phyloP scores from a whole-genome alignment of 1,284 basidiomycete species.

The Rhodofomes roseus region DNA sequence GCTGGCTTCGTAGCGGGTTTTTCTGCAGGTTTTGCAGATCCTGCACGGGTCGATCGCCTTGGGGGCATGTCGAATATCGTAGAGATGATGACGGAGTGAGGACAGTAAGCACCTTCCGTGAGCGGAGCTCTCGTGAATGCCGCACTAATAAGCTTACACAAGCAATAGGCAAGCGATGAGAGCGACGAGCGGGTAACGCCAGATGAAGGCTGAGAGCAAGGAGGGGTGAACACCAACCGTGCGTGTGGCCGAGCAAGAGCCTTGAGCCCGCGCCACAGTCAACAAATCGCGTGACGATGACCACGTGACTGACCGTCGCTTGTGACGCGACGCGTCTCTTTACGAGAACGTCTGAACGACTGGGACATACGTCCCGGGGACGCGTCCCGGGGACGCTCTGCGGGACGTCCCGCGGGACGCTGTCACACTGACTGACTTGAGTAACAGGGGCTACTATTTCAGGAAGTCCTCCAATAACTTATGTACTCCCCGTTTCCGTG shows the following conservation, averaged over 20 bases:
- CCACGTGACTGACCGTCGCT: not conserved
- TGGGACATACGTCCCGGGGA: too few relatives aligned
- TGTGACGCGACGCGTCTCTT: slow-evolving; percentile 2
- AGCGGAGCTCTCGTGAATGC: not conserved
- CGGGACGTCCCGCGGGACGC: too few relatives aligned
- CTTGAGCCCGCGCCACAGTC: not conserved
- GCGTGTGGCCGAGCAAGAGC: not conserved
- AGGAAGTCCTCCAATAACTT: too few relatives aligned
- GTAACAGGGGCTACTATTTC: too few relatives aligned
- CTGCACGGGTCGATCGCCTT: not conserved
- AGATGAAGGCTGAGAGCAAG: not conserved
- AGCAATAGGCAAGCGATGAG: not conserved
- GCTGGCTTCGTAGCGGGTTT: slow-evolving; percentile 5
- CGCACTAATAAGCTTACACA: not conserved
- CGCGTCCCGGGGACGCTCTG: too few relatives aligned
- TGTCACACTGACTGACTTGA: too few relatives aligned
- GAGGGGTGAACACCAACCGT: not conserved
- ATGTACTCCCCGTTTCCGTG: too few relatives aligned
- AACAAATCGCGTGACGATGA: not conserved
- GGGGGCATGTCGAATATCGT: not conserved
- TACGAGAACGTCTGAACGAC: too few relatives aligned
- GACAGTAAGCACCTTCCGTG: not conserved
- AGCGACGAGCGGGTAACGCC: not conserved
- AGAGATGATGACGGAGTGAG: not conserved
- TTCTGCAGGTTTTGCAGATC: slow-evolving; percentile 22